Conservation (phyloP, 1,284 basidiomycete species). For the Termitomyces sp. region DNA sequence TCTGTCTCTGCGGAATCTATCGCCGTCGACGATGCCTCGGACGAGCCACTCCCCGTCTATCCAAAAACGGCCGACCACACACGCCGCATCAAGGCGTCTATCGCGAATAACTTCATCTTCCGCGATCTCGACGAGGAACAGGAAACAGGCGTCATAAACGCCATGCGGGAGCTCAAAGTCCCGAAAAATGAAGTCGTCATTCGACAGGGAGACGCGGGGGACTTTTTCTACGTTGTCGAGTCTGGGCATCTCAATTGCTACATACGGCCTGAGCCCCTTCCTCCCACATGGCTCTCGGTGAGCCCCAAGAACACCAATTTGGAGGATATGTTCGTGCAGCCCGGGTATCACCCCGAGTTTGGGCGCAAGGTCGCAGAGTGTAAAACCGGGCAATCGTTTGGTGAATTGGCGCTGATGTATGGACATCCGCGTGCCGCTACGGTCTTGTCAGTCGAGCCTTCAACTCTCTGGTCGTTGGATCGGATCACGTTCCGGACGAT, state of each 20-base stretch:
- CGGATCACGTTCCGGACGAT: slow-evolving; percentile 99
- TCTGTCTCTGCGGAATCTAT: slow-evolving; percentile 98
- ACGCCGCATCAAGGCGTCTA: slow-evolving; percentile 81
- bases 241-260: slow-evolving; percentile 85
- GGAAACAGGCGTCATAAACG: slow-evolving; percentile 86
- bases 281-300: slow-evolving; percentile 49
- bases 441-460: slow-evolving; percentile 79
- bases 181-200: slow-evolving; percentile 81
- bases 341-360: slow-evolving; percentile 63
- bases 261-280: slow-evolving; percentile 65
- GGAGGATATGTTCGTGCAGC: slow-evolving; percentile 54
- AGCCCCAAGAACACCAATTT: slow-evolving; percentile 29
- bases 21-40: slow-evolving; percentile 66
- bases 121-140: slow-evolving; percentile 96
- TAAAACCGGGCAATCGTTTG: slow-evolving; percentile 85
- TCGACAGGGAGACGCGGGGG: slow-evolving; percentile 93
- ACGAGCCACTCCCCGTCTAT: slow-evolving; percentile 69
- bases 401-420: slow-evolving; percentile 97
- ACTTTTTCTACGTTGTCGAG: slow-evolving; percentile 98
- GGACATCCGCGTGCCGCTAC: slow-evolving; percentile 94
- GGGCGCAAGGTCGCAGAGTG: slow-evolving; percentile 86
- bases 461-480: slow-evolving; percentile 92
- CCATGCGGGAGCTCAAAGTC: slow-evolving; percentile 89
- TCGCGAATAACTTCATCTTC: slow-evolving; percentile 91
- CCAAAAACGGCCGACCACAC: slow-evolving; percentile 86